Base-by-base conservation (phyloP, 2,329 filamentous ascomycete genomes). In the Aureobasidium zeae region DNA sequence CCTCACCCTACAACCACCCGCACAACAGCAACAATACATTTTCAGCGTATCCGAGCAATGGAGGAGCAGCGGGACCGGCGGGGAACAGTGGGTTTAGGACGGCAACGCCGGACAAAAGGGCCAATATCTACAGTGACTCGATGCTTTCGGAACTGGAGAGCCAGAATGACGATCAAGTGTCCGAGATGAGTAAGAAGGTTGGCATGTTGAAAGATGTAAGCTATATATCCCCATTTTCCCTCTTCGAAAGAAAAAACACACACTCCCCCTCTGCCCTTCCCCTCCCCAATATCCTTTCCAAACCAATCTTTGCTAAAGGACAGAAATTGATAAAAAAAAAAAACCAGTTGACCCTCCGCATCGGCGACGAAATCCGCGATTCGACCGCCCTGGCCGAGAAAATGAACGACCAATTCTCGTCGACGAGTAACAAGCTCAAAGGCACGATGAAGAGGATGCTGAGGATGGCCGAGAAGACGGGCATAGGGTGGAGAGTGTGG, bases 361-460 rank as follows among this genome's bases (percentile, higher is more conserved):
- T 98, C 53, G 91, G 91, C 51, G 86, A 93, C 58, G 91, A 96
- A 65, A 96, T 96, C 57, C 78, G 89, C 54, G 85, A 94, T 51
- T 91, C 84, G 11, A 85, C 86, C 2, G 81, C 85, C 2, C 73
- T 96, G 3, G 84, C 87, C 2, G 86, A 95, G 55, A 89, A 87
- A 66, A 94, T 98, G 81, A 96, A 96, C 63, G 86, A 94, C 58
- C 76, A 79, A 4, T 98, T 96, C 60, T 89, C 96, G 61, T 79
- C 76, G 55, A 93, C 89, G 42, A 72, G 88, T 24, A 67, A 87
- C 41, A 77, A 84, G 51, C 69, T 98, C 49, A 76, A 81, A 32
- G 87, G 89, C 43, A 96, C 93, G 13, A 96, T 98, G 91, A 94
- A 86, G 61, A 74, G 88, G 47, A 98, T 98, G 91, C 67, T 96